Conservation (phyloP, 2,329 filamentous ascomycete genomes). For the Beauveria scarabaeidicola region DNA sequence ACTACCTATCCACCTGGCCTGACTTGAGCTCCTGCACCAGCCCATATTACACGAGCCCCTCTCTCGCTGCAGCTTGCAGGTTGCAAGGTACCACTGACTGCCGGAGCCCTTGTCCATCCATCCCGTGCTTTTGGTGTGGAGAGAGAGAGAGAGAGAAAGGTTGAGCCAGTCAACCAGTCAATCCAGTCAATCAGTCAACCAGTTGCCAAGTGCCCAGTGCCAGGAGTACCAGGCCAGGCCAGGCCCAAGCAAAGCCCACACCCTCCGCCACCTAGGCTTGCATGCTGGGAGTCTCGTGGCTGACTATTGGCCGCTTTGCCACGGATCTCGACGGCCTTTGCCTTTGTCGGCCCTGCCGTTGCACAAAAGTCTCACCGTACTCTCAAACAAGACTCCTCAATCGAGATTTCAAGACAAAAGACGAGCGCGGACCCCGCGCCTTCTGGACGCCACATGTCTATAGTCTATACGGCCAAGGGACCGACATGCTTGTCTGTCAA, state of each 20-base stretch:
- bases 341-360: background rate
- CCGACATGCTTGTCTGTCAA: background rate
- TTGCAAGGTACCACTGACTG: constrained; percentile 9
- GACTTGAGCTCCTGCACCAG: background rate
- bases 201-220: background rate
- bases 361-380: background rate
- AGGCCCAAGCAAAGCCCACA: background rate
- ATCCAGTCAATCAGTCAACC: background rate
- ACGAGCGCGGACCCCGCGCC: background rate
- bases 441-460: background rate
- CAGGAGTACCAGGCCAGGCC: background rate
- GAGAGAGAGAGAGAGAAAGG: background rate
- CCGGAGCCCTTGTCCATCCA: constrained; percentile 1
- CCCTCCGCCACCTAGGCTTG: background rate
- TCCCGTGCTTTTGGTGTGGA: background rate
- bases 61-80: background rate
- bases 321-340: background rate
- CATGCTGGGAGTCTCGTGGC: background rate
- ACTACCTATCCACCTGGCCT: background rate
- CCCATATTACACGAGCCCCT: background rate
- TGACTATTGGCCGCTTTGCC: constrained; percentile 1
- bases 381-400: background rate
- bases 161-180: too few species aligned
- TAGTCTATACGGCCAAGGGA: constrained; percentile 1
- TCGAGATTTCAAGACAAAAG: background rate